These are phyloP conservation scores for Hymenoscyphus linearis DNA, from an alignment of 2,329 filamentous ascomycete species.

Conservation along the genomic window DNA sequence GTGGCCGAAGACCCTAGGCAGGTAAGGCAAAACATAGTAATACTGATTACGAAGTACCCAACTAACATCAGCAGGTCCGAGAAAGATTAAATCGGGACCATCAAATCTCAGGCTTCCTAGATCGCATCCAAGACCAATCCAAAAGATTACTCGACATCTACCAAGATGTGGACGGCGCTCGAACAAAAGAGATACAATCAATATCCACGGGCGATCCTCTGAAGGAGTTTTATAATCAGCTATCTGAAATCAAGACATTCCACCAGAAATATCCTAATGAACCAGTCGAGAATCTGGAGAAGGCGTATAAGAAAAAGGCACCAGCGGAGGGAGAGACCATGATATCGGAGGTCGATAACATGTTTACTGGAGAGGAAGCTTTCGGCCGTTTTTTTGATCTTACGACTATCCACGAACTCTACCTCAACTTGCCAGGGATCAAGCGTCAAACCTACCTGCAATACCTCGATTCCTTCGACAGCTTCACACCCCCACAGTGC, in stretches of 20 bases:
- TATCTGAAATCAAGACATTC: constrained; percentile 76
- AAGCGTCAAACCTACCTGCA: constrained; percentile 87
- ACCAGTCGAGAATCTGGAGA: constrained; percentile 90
- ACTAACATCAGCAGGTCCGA: constrained; percentile 57
- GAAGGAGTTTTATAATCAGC: constrained; percentile 84
- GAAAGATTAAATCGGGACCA: constrained; percentile 88
- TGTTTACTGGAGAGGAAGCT: constrained; percentile 94
- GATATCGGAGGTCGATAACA: constrained; percentile 70
- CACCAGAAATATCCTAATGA: constrained; percentile 91
- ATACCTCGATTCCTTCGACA: constrained; percentile 88
- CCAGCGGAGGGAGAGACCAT: constrained; percentile 59
- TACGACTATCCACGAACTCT: constrained; percentile 76
- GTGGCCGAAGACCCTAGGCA: constrained; percentile 84
- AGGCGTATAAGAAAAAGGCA: constrained; percentile 72
- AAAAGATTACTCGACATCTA: constrained; percentile 77
- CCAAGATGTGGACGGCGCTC: constrained; percentile 67
- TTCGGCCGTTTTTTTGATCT: constrained; percentile 92
- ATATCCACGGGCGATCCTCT: constrained; percentile 83
- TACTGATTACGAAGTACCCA: background rate
- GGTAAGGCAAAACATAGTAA: constrained; percentile 43
- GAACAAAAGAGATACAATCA: constrained; percentile 74
- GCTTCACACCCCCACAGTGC: constrained; percentile 68
- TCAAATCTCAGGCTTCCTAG: constrained; percentile 79
- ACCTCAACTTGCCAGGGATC: constrained; percentile 80
- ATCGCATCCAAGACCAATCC: constrained; percentile 84